These are phyloP conservation scores for Mortierella sp. DNA, from an alignment of 371 early-diverging fungal genomes.

Conservation along the genomic window DNA sequence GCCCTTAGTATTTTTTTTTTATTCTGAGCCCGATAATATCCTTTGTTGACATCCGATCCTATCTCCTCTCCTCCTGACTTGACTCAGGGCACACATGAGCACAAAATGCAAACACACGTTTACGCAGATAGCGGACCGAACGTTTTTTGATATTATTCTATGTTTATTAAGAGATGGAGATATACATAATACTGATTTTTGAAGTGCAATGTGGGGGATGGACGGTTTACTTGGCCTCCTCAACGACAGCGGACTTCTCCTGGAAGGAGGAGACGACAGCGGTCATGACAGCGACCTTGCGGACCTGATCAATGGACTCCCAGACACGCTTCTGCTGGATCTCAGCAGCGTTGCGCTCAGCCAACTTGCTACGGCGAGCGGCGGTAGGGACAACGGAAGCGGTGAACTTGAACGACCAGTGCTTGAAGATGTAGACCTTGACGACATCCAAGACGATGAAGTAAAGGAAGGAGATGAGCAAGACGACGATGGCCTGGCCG, in stretches of 20 bases:
- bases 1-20: neutral
- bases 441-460: constrained; percentile 81
- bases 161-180: constrained; percentile 7
- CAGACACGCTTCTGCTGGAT: constrained; percentile 54
- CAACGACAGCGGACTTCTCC: constrained; percentile 6
- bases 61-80: neutral
- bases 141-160: constrained; percentile 4
- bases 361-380: constrained; percentile 69
- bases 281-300: constrained; percentile 46
- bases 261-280: constrained; percentile 43
- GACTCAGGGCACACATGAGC: constrained; percentile 8
- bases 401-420: constrained; percentile 81
- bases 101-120: neutral
- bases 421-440: constrained; percentile 78
- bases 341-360: constrained; percentile 59
- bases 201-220: neutral
- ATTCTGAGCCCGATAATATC: neutral
- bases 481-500: constrained; percentile 61
- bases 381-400: constrained; percentile 78
- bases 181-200: constrained; percentile 7
- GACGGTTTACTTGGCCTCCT: constrained; percentile 24
- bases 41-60: constrained; percentile 4
- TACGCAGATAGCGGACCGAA: neutral
- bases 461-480: constrained; percentile 69
- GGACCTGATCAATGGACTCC: constrained; percentile 33